A percentile compares a stretch with the other conserved stretches of the same genome.
These are phyloP conservation scores for Neurospora discreta DNA, from an alignment of 495 filamentous ascomycete species.

Conservation along the genomic window DNA sequence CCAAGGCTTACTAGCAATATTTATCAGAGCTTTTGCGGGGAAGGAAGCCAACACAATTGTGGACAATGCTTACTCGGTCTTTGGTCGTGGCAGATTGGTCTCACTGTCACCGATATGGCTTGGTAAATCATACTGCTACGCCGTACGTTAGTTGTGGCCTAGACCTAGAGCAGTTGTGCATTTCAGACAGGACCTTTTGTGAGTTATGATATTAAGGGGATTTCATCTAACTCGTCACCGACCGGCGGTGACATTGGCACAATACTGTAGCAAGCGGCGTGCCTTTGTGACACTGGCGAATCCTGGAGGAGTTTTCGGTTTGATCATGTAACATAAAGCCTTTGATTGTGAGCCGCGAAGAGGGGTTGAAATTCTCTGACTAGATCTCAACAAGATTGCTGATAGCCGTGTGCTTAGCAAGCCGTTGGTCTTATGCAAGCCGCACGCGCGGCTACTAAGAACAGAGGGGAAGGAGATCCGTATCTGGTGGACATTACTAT, in stretches of 20 bases:
- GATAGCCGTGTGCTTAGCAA: not conserved
- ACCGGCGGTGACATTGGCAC: slow-evolving; percentile 1
- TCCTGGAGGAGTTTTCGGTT: slow-evolving; percentile 10
- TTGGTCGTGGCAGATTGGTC: slow-evolving; percentile 4
- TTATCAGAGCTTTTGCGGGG: not conserved
- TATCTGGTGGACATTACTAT: not conserved
- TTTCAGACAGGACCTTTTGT: slow-evolving; percentile 13
- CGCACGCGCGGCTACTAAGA: not conserved
- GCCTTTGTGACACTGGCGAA: slow-evolving; percentile 8
- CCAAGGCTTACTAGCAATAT: not conserved
- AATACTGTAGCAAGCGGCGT: slow-evolving; percentile 7
- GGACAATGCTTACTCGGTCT: slow-evolving; percentile 1
- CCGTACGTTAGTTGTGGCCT: not conserved
- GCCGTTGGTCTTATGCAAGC: not conserved
- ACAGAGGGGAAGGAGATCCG: not conserved
- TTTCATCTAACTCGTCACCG: slow-evolving; percentile 2
- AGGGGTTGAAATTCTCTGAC: slow-evolving; percentile 4
- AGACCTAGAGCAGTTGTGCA: slow-evolving; percentile 10
- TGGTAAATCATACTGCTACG: not conserved
- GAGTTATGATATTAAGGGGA: slow-evolving; percentile 21
- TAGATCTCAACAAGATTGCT: not conserved
- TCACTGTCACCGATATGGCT: slow-evolving; percentile 5
- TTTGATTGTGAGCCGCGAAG: not conserved
- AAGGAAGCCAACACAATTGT: slow-evolving; percentile 2
- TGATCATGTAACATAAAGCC: not conserved